phyloP scores from a whole-genome alignment of 2,329 filamentous ascomycete species.

The Diaporthe sp. region DNA sequence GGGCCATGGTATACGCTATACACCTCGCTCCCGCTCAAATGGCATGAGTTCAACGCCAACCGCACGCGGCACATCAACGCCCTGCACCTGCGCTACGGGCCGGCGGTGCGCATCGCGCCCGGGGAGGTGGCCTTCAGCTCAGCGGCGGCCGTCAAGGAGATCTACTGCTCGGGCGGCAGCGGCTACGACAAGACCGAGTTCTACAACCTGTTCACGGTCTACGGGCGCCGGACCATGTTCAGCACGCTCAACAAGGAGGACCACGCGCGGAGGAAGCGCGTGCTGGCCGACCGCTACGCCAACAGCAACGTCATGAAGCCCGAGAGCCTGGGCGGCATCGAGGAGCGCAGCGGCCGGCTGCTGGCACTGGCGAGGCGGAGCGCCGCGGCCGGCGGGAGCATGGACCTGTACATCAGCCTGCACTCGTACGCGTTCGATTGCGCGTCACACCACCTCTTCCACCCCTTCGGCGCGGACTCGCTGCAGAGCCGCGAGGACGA shows the following conservation, averaged over 20 bases:
- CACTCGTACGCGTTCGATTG: slow-evolving; percentile 80
- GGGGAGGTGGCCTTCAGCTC: slow-evolving; percentile 73
- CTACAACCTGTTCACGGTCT: slow-evolving; percentile 72
- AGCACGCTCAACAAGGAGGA: slow-evolving; percentile 69
- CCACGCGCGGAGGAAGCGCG: slow-evolving; percentile 74
- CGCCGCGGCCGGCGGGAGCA: slow-evolving; percentile 53
- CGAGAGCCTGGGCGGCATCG: slow-evolving; percentile 69
- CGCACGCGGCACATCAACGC: slow-evolving; percentile 69
- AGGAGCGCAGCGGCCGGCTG: slow-evolving; percentile 69
- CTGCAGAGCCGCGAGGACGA: slow-evolving; percentile 69
- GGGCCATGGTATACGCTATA: slow-evolving; percentile 64
- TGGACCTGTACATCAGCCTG: slow-evolving; percentile 75
- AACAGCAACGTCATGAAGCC: slow-evolving; percentile 76
- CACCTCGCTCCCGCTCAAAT: slow-evolving; percentile 66
- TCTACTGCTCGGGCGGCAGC: slow-evolving; percentile 73
- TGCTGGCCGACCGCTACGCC: slow-evolving; percentile 77
- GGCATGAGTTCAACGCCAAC: slow-evolving; percentile 67
- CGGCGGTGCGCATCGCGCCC: slow-evolving; percentile 69
- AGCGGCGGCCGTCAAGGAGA: slow-evolving; percentile 70
- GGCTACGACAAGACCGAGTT: slow-evolving; percentile 77
- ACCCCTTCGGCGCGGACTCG: slow-evolving; percentile 74
- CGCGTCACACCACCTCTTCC: slow-evolving; percentile 78
- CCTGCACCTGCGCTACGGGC: slow-evolving; percentile 69
- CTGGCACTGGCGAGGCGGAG: slow-evolving; percentile 65
- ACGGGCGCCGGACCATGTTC: slow-evolving; percentile 73